phyloP scores from a whole-genome alignment of 1,284 basidiomycete genomes.

The Leccinum laetum region DNA sequence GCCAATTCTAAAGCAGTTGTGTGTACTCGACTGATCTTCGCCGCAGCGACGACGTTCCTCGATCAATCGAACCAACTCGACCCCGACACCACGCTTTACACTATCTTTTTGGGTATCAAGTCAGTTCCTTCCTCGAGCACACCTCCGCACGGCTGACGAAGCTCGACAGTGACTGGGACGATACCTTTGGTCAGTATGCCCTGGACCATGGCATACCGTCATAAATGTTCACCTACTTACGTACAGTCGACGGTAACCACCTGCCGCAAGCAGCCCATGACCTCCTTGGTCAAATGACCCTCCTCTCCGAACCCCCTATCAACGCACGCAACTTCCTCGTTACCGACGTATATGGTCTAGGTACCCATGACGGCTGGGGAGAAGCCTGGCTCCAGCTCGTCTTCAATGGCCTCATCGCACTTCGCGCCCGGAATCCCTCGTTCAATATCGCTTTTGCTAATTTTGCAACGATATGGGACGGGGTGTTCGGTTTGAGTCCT shows the following conservation, averaged over 20 bases:
- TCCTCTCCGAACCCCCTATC: conserved; percentile 41
- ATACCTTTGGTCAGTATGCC: conserved; percentile 25
- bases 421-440: conserved; percentile 23
- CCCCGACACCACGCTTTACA: conserved; percentile 33
- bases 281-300: conserved; percentile 38
- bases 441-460: conserved; percentile 46
- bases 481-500: conserved; percentile 39
- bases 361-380: conserved; percentile 36
- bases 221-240: not conserved
- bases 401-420: conserved; percentile 36
- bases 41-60: conserved; percentile 27
- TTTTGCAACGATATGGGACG: conserved; percentile 46
- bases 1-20: not conserved
- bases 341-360: conserved; percentile 48
- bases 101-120: conserved; percentile 41
- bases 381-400: conserved; percentile 43
- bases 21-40: not conserved
- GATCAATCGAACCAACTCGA: conserved; percentile 27
- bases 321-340: conserved; percentile 47
- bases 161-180: conserved; percentile 28
- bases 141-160: conserved; percentile 11
- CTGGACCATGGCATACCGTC: not conserved
- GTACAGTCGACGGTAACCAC: conserved; percentile 30
- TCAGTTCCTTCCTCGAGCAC: conserved; percentile 15
- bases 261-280: conserved; percentile 35